Percentiles rank a stretch among this genome's conserved stretches.
phyloP scores from a whole-genome alignment of 495 filamentous ascomycete species.

The Aspergillus carlsbadensis region DNA sequence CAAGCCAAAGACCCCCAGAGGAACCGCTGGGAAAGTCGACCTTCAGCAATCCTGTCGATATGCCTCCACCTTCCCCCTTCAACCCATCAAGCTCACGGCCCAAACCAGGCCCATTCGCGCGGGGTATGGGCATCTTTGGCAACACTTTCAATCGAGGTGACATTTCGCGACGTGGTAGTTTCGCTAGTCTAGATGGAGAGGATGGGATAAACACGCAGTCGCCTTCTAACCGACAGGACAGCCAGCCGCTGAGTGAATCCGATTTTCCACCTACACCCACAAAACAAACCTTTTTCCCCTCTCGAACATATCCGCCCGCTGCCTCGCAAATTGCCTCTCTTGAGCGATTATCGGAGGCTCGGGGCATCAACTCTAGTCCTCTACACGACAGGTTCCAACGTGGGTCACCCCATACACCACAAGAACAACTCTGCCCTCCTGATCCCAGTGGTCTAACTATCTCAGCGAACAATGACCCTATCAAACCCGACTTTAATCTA shows the following conservation, averaged over 20 bases:
- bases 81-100: conserved; percentile 46
- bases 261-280: conserved; percentile 92
- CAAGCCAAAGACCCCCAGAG: conserved; percentile 56
- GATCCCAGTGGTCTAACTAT: conserved; percentile 82
- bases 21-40: conserved; percentile 54
- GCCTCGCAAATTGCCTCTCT: conserved; percentile 41
- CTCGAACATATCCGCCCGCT: conserved; percentile 41
- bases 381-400: conserved; percentile 44
- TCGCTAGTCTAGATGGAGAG: conserved; percentile 75
- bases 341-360: conserved; percentile 37
- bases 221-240: conserved; percentile 55
- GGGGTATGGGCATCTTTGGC: conserved; percentile 68
- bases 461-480: conserved; percentile 52
- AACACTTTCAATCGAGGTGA: conserved; percentile 50
- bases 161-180: conserved; percentile 65
- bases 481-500: conserved; percentile 42
- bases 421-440: conserved; percentile 69
- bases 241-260: conserved; percentile 62
- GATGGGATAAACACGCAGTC: conserved; percentile 56
- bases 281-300: conserved; percentile 60
- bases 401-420: conserved; percentile 75
- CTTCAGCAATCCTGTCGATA: conserved; percentile 63
- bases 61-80: conserved; percentile 61
- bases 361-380: conserved; percentile 32
- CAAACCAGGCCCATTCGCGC: conserved; percentile 60